Evolutionary conservation across 148 eudicot genomes (phyloP), one percentile per base, ranked within the genome.

Genomic region (Dianthus caryophyllus): DNA sequence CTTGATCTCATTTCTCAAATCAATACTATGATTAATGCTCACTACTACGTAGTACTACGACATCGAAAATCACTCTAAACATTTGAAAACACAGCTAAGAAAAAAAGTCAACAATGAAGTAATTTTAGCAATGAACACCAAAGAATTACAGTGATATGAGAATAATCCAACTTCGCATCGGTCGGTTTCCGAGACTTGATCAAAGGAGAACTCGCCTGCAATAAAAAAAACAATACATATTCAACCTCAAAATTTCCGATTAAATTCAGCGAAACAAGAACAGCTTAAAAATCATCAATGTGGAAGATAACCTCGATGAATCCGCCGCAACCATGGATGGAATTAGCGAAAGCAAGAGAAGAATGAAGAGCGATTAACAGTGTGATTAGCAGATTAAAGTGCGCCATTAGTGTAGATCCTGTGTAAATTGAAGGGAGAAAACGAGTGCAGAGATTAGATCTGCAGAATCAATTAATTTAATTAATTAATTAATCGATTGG

Each of bases 291-390:
- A n/a, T n/a, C n/a, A n/a, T n/a, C n/a, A n/a, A n/a, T n/a, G 55
- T 0, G 15, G 18, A 16, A 31, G 43, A 33, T 29, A 53, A 87
- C 98, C 97, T 90, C 96, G 21, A 90, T 84, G 31, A 94, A 94
- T 69, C 99, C 99, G 52, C 99, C 99, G 60, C 99, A 94, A 47
- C 99, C 99, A 73, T 88, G 89, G 61, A 93, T 87, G 65, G 90
- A 78, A 88, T 93, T 91, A 39, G 91, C 91, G 63, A 54, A 57
- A 21, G 73, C 78, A 46, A 67, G 72, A 17, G 80, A 43, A 31
- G 31, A 50, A 27, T 26, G 71, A 44, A 71, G 41, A n/a, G 70
- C 25, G 18, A 70, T 5, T 24, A 73, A 25, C 60, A 77, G 31
- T 22, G 75, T 36, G 33, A 76, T 30, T 31, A 36, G 0, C n/a